Base-by-base conservation (phyloP, 2,329 filamentous ascomycete species). In the Fusarium brevicatenulatum region DNA sequence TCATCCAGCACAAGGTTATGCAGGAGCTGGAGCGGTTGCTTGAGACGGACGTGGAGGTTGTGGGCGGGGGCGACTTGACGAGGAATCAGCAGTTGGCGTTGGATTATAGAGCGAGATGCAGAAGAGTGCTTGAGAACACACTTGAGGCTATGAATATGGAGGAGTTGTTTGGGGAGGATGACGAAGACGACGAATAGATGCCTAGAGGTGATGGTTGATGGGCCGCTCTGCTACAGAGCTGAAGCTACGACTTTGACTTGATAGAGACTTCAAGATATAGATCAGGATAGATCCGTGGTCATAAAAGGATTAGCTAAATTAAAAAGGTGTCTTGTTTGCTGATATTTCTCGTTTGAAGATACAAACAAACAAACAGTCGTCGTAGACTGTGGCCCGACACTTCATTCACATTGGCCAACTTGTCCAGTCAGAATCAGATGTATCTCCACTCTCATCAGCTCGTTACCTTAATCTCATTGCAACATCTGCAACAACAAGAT, bases 41-140 rank as follows among this genome's bases (percentile, higher is more conserved):
- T 34, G 84, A 85, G 70, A 83, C 85, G 7, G 86, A 88, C 36
- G 78, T 84, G 8, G 82, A 85, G 61, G 78, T 82, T 11, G 81
- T 82, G 7, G 84, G 84, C 4, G 82, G 80, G 5, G 83, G 82
- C 1, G 81, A 81, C 19, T 70, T 83, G 47, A 87, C 84, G 46
- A 71, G 68, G 15, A 87, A 87, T 57, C 87, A 89, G 79, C 73
- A 77, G 49, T 76, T 90, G 46, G 88, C 86, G 19, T 52, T 85
- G 23, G 78, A 82, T n/a, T 90, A 90, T 72, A 80, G 88, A 30
- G 75, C 77, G 34, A 82, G 86, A 70, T 89, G 86, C 72, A 81
- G 83, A 58, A 82, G 78, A 28, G 87, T 89, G 3, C 69, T 90
- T 58, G 80, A 83, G 67, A 83, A 80, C 47, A 84, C 84, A 10